A percentile compares a stretch with the other conserved stretches of the same genome.
Conservation (phyloP, 495 filamentous ascomycete species). For the Evansstolkia leycettana region DNA sequence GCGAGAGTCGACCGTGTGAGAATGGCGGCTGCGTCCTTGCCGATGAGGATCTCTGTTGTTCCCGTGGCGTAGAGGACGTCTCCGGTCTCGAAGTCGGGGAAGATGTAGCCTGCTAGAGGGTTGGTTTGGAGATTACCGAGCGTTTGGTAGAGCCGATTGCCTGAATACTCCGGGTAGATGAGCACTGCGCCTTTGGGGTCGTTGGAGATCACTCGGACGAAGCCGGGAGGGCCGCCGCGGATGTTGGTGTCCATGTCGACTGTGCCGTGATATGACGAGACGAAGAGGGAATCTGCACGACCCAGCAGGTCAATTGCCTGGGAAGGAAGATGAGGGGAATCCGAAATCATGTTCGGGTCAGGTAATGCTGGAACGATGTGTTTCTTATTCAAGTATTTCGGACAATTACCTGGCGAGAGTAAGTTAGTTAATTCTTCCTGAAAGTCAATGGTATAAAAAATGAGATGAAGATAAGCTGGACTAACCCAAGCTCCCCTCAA, state of each 20-base stretch:
- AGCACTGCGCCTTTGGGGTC: conserved; percentile 33
- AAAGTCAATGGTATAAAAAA: too few species aligned
- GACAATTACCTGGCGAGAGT: conserved; percentile 50
- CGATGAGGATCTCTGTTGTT: conserved; percentile 47
- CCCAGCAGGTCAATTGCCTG: conserved; percentile 45
- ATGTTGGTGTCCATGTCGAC: conserved; percentile 77
- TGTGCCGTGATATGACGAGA: conserved; percentile 49
- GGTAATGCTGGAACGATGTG: conserved; percentile 41
- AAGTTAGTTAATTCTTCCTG: conserved; percentile 3
- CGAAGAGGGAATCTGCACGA: conserved; percentile 64
- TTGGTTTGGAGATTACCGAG: conserved; percentile 60
- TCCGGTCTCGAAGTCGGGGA: conserved; percentile 61
- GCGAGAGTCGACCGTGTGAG: conserved; percentile 61
- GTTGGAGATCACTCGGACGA: conserved; percentile 51
- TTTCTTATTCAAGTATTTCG: conserved; percentile 73
- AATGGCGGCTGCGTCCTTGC: conserved; percentile 42
- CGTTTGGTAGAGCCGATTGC: conserved; percentile 72
- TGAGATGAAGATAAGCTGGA: not conserved
- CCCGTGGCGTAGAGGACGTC: conserved; percentile 63
- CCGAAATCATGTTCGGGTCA: conserved; percentile 37
- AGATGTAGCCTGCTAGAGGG: conserved; percentile 49
- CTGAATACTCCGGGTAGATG: conserved; percentile 69
- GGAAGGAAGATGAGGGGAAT: conserved; percentile 23
- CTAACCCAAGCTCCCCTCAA: conserved; percentile 56
- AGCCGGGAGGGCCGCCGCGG: conserved; percentile 63